Evolutionary conservation across 2,329 filamentous ascomycete species (phyloP).

Genomic region (Aspergillus pseudonomiae): DNA sequence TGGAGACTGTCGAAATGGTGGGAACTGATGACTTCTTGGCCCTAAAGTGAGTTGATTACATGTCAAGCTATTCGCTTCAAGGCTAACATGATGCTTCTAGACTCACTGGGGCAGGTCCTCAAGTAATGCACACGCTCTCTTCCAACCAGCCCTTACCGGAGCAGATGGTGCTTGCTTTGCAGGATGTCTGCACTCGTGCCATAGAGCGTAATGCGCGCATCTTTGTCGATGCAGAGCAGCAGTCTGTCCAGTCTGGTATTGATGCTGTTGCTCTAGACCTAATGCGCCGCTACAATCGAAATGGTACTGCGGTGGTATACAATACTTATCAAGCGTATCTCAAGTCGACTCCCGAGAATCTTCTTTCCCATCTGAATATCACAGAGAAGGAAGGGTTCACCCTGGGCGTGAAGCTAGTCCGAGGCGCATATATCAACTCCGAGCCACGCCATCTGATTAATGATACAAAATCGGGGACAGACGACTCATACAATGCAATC

Average conservation of each 20-base stretch:
- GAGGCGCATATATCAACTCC: slow-evolving; percentile 73
- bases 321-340: slow-evolving; percentile 80
- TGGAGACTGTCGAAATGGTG: slow-evolving; percentile 65
- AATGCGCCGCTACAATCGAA: slow-evolving; percentile 74
- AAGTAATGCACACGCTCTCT: slow-evolving; percentile 69
- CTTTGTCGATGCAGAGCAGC: slow-evolving; percentile 85
- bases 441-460: slow-evolving; percentile 72
- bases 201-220: slow-evolving; percentile 70
- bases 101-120: slow-evolving; percentile 78
- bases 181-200: slow-evolving; percentile 64
- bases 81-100: slow-evolving; percentile 11
- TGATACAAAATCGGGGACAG: slow-evolving; percentile 71
- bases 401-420: slow-evolving; percentile 74
- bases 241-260: slow-evolving; percentile 75
- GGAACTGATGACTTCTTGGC: slow-evolving; percentile 64
- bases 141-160: slow-evolving; percentile 64
- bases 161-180: slow-evolving; percentile 69
- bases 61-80: background rate
- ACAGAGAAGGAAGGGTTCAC: slow-evolving; percentile 65
- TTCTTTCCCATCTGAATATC: slow-evolving; percentile 62
- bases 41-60: slow-evolving; percentile 52
- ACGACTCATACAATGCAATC: slow-evolving; percentile 72
- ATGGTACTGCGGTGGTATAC: slow-evolving; percentile 69
- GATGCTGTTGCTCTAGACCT: slow-evolving; percentile 77
- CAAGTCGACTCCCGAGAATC: slow-evolving; percentile 61